Conservation (phyloP, 1,284 basidiomycete genomes). For the Athelia sp. region DNA sequence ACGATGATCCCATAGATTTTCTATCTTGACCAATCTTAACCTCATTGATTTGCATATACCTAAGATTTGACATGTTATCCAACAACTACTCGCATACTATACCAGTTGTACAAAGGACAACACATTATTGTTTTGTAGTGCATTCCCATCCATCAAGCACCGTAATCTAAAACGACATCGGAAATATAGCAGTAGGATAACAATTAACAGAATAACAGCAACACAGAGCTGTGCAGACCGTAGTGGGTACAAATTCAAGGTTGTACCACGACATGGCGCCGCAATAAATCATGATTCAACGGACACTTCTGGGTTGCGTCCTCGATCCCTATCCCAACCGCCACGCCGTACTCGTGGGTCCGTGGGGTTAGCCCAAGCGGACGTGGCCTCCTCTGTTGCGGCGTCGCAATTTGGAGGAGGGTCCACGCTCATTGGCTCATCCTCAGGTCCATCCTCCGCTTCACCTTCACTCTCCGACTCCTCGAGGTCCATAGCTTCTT, state of each 20-base stretch:
- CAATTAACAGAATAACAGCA: too few species aligned
- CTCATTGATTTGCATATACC: too few species aligned
- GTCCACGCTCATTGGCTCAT: neutral
- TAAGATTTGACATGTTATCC: too few species aligned
- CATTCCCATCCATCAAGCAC: too few species aligned
- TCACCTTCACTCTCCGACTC: conserved; percentile 25
- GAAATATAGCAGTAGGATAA: too few species aligned
- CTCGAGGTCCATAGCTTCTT: conserved; percentile 49
- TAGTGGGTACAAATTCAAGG: too few species aligned
- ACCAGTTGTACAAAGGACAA: neutral
- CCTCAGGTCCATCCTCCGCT: conserved; percentile 4
- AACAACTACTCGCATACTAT: neutral
- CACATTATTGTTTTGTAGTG: neutral
- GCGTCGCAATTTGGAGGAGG: neutral
- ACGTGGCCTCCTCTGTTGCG: neutral
- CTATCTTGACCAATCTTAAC: neutral
- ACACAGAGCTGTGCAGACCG: too few species aligned
- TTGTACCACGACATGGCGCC: too few species aligned
- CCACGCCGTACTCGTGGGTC: neutral
- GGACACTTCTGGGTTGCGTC: neutral
- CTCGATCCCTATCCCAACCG: neutral
- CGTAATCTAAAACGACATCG: too few species aligned
- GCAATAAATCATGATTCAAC: too few species aligned
- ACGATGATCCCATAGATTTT: conserved; percentile 1
- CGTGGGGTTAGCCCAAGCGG: neutral